phyloP scores from a whole-genome alignment of 2,329 filamentous ascomycete species.

The Sphaceloma murrayae region DNA sequence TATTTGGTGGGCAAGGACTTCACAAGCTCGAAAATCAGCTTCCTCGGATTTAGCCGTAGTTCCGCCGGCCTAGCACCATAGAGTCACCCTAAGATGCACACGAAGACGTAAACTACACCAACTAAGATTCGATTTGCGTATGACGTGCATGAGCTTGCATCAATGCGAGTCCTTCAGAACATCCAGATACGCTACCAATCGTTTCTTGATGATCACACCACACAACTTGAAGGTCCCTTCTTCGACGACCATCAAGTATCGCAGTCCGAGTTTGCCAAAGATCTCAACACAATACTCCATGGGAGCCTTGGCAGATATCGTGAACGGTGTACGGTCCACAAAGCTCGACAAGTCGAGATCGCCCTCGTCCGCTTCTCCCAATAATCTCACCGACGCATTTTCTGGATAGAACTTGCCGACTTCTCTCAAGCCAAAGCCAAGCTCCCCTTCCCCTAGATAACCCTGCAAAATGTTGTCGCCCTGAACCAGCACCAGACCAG shows the following conservation, averaged over 20 bases:
- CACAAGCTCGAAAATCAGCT: constrained; percentile 17
- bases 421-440: constrained; percentile 41
- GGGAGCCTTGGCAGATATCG: constrained; percentile 42
- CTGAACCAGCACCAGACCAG: constrained; percentile 48
- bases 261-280: constrained; percentile 48
- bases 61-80: not conserved
- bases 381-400: constrained; percentile 31
- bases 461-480: constrained; percentile 41
- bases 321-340: constrained; percentile 46
- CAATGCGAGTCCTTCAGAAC: constrained; percentile 26
- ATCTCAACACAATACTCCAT: constrained; percentile 52
- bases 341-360: constrained; percentile 41
- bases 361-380: constrained; percentile 30
- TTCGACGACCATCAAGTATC: constrained; percentile 46
- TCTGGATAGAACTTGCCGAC: constrained; percentile 28
- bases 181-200: constrained; percentile 46
- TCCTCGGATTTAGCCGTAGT: constrained; percentile 6
- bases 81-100: too few relatives aligned
- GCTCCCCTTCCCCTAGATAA: constrained; percentile 46
- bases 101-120: too few relatives aligned
- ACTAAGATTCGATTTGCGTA: too few relatives aligned
- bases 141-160: too few relatives aligned
- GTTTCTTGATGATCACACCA: constrained; percentile 51
- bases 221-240: constrained; percentile 42
- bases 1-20: not conserved